Evolutionary conservation across 495 filamentous ascomycete genomes (phyloP).

Genomic region (Talaromyces thailandensis): DNA sequence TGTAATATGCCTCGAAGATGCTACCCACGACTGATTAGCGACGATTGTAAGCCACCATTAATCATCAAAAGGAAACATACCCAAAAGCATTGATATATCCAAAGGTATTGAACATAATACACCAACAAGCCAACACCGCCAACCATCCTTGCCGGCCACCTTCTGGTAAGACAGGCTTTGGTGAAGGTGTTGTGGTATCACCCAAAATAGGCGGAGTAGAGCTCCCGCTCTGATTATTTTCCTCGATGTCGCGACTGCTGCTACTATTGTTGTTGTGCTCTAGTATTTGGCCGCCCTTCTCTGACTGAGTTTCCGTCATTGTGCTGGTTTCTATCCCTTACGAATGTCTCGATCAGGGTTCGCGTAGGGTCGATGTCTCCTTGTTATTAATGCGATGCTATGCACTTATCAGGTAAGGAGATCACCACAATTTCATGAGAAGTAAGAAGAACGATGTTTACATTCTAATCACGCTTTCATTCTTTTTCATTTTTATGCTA

Average conservation of each 20-base stretch:
- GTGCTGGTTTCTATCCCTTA: neutral
- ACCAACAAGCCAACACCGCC: constrained; percentile 46
- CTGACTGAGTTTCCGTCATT: neutral
- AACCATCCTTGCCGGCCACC: constrained; percentile 48
- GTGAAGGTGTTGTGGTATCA: neutral
- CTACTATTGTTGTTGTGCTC: neutral
- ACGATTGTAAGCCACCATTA: neutral
- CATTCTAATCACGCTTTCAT: neutral
- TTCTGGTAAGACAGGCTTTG: constrained; percentile 35
- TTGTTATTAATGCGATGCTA: neutral
- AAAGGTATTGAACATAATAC: constrained; percentile 46
- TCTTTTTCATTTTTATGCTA: neutral
- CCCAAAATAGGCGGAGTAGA: neutral
- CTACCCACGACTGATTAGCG: neutral
- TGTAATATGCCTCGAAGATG: constrained; percentile 24
- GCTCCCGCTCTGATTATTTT: neutral
- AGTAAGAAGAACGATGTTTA: neutral
- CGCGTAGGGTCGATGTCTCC: neutral
- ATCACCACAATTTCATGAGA: neutral
- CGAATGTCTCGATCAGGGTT: neutral
- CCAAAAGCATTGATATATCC: constrained; percentile 48
- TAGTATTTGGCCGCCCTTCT: neutral
- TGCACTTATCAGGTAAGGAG: neutral
- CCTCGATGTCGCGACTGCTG: neutral
- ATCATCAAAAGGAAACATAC: constrained; percentile 8